Evolutionary conservation across 805 yeast species (phyloP).

Genomic region (Metschnikowia reukaufii): DNA sequence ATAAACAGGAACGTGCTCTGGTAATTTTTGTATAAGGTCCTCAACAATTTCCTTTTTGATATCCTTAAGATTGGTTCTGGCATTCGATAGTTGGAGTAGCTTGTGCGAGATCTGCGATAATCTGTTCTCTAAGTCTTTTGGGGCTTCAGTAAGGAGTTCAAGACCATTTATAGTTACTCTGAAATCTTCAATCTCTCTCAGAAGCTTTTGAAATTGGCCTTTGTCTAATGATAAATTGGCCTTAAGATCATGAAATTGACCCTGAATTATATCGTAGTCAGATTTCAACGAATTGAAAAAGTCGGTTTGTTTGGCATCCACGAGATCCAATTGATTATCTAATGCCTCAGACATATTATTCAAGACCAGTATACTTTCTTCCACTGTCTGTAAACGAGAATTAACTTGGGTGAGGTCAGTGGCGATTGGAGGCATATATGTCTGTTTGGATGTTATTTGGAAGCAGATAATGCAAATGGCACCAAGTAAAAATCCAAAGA

Average conservation of each 20-base stretch:
- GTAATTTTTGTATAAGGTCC: conserved; percentile 25
- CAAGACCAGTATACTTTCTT: conserved; percentile 16
- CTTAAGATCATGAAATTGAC: conserved; percentile 13
- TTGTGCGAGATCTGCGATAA: conserved; percentile 21
- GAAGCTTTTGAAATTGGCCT: conserved; percentile 13
- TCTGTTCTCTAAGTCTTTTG: conserved; percentile 17
- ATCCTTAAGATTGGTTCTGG: conserved; percentile 16
- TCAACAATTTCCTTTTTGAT: conserved; percentile 21
- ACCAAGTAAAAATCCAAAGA: conserved; percentile 1
- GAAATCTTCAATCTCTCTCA: conserved; percentile 16
- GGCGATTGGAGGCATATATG: neutral
- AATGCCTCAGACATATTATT: conserved; percentile 19
- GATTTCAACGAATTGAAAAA: conserved; percentile 14
- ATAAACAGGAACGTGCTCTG: conserved; percentile 34
- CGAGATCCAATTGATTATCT: conserved; percentile 21
- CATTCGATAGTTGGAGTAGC: conserved; percentile 16
- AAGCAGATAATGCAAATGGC: neutral
- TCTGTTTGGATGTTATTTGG: neutral
- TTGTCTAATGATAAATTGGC: conserved; percentile 1
- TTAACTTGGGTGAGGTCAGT: conserved; percentile 6
- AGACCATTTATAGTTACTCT: conserved; percentile 14
- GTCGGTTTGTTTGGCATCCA: conserved; percentile 20
- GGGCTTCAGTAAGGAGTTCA: conserved; percentile 9
- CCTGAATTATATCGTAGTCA: conserved; percentile 21
- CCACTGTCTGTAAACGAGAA: conserved; percentile 14